phyloP scores from a whole-genome alignment of 2,329 filamentous ascomycete species.

The Aspergillus sp. region DNA sequence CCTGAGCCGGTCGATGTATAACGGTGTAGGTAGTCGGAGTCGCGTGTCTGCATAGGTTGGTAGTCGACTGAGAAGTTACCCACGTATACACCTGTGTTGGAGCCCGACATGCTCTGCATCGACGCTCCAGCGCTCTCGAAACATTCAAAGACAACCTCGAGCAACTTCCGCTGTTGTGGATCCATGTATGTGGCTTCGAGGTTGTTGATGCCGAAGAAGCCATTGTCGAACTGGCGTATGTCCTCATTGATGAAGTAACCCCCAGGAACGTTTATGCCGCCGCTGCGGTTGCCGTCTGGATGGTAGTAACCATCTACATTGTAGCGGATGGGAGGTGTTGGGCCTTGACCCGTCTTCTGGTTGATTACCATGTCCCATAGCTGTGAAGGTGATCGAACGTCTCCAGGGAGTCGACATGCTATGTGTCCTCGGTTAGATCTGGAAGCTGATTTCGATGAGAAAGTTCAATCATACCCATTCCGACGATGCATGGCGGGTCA shows the following conservation, averaged over 20 bases:
- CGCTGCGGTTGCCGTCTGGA: conserved; percentile 7
- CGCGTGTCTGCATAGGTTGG: conserved; percentile 2
- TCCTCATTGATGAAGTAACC: conserved; percentile 9
- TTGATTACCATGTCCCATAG: conserved; percentile 17
- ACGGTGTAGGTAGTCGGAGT: not conserved
- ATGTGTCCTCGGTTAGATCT: too few relatives aligned
- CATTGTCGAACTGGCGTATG: conserved; percentile 14
- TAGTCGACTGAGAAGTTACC: conserved; percentile 15
- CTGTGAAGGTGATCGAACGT: conserved; percentile 7
- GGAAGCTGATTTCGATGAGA: not conserved
- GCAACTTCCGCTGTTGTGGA: conserved; percentile 19
- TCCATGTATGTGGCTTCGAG: conserved; percentile 18
- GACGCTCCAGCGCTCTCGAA: conserved; percentile 18
- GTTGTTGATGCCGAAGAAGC: conserved; percentile 17
- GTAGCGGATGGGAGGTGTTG: conserved; percentile 14
- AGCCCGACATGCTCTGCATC: conserved; percentile 10
- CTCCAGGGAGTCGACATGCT: conserved; percentile 14
- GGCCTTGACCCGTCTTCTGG: conserved; percentile 8
- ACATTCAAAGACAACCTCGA: conserved; percentile 20
- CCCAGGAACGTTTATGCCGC: conserved; percentile 6
- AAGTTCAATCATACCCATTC: conserved; percentile 9
- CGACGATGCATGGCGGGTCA: conserved; percentile 5
- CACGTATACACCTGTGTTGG: conserved; percentile 11
- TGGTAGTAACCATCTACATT: conserved; percentile 9
- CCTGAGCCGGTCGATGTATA: conserved; percentile 11